Base-by-base conservation (phyloP, 371 early-diverging fungal species). In the Mortierella sp. region DNA sequence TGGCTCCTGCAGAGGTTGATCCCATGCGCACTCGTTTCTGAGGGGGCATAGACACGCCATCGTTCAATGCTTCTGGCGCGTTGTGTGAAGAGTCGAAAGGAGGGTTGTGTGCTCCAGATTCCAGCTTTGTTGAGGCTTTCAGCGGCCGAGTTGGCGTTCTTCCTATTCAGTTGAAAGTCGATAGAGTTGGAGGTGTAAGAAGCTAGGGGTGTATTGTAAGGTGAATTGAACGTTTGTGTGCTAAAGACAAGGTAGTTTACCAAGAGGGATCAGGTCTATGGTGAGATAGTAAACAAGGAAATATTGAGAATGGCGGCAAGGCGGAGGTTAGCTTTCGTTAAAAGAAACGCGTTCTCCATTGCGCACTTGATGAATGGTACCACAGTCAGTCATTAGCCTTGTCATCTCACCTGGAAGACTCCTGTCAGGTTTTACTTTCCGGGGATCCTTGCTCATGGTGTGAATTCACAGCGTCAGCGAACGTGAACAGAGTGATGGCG, bases 391-490 rank as follows among this genome's bases (percentile, higher is more conserved):
- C 31, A 46, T 14, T n/a, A 21, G 19, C 46, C 37, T 24, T 13
- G 19, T 57, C 28, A 59, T 26, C 53, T 13, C 75, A 86, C 86
- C 86, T 61, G 85, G 81, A 9, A 79, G 75, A 59, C 57, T 78
- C 75, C 79, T 72, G 46, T 81, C 82, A 10, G 69, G 76, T 9
- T 86, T 86, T 53, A 70, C 73, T 70, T 86, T 86, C 40, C 86
- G 76, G 13, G 79, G 44, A 53, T 86, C 86, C 74, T 86, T 86
- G 78, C 86, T 86, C 86, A 86, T 86, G 43, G 40, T 67, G 46
- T 44, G 61, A 31, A 37, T 43, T 37, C 28, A 31, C 26, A 69
- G 44, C 26, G 50, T 69, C 40, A 43, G 43, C 14, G 37, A 24
- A 37, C 34, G 16, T 31, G 59, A n/a, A 34, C 3, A 31, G 53